phyloP scores from a whole-genome alignment of 306 rosid genomes.

The Dryas alaskensis region DNA sequence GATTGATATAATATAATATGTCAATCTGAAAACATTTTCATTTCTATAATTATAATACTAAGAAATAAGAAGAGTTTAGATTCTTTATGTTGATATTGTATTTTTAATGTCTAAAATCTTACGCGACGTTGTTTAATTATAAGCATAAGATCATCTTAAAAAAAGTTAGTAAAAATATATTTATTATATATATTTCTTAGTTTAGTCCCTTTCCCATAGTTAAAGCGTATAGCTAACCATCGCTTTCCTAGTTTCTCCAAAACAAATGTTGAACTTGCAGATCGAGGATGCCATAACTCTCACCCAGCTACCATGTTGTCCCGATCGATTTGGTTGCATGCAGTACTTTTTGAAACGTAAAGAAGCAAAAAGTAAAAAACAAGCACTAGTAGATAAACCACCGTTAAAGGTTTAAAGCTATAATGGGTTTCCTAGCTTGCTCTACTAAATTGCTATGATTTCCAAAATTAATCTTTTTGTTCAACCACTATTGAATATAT shows the following conservation, averaged over 20 bases:
- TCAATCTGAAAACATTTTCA: no score
- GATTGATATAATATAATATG: no score
- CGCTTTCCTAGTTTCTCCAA: background rate
- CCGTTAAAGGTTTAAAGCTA: background rate
- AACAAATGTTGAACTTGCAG: background rate
- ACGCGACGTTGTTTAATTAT: background rate
- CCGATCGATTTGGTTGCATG: constrained; percentile 8
- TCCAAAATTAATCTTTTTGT: constrained; percentile 11
- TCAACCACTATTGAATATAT: constrained; percentile 26
- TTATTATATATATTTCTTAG: no score
- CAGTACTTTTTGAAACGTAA: constrained; percentile 8
- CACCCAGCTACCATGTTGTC: background rate
- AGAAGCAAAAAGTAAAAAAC: background rate
- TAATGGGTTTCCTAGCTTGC: background rate
- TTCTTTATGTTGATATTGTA: no score
- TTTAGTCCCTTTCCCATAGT: background rate
- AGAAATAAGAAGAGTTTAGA: no score
- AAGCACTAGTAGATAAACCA: constrained; percentile 27
- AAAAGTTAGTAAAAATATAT: no score
- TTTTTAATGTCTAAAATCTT: background rate
- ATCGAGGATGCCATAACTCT: background rate
- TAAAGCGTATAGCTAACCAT: background rate
- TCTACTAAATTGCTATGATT: background rate
- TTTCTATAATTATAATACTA: no score
- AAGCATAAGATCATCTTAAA: background rate